Evolutionary conservation across 78 protist species (phyloP), one percentile per base, ranked within the genome.

Genomic region (Paratrimastix pyriformis): DNA sequence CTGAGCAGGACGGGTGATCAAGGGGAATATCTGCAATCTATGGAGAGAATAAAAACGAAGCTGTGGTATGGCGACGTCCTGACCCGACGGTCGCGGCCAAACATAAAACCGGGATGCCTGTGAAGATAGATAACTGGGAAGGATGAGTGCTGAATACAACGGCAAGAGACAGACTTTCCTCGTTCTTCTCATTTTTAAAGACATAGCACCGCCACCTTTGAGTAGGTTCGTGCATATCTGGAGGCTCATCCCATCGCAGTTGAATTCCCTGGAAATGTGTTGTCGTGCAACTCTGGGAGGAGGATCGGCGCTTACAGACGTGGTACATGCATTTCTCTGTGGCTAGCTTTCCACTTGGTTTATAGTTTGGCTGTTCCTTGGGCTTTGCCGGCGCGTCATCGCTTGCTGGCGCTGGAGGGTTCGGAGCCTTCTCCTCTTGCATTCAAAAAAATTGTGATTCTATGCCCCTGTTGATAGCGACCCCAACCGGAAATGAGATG

Each of bases 11-110:
- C 42, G 68, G 68, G 21, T 62, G 68, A 15, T 35, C 26, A 62
- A 62, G 15, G 11, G 68, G 68, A 62, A 62, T 62, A 62, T 62
- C 68, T 13, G 68, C 68, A 15, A 62, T 62, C 68, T 62, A 62
- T 35, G 18, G 57, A 52, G 21, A 52, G 57, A 26, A 21, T 26
- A 62, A 62, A 29, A 11, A 62, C 18, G 21, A 26, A 13, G 15
- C 39, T 35, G 21, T 62, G 15, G 29, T 15, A 35, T 13, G 37
- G 13, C 11, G 13, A 29, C 26, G 21, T 35, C 37, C 68, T 29
- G 21, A 62, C 68, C 21, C 68, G 29, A 29, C 21, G 15, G 21
- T 62, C 68, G 15, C 68, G 15, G 29, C 68, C 68, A 15, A 62
- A 62, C 24, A 62, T 11, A 33, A 62, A 62, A 13, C 68, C 68